These are phyloP conservation scores for Ehretia macrophylla DNA, from an alignment of 257 asterid species.

Conservation along the genomic window DNA sequence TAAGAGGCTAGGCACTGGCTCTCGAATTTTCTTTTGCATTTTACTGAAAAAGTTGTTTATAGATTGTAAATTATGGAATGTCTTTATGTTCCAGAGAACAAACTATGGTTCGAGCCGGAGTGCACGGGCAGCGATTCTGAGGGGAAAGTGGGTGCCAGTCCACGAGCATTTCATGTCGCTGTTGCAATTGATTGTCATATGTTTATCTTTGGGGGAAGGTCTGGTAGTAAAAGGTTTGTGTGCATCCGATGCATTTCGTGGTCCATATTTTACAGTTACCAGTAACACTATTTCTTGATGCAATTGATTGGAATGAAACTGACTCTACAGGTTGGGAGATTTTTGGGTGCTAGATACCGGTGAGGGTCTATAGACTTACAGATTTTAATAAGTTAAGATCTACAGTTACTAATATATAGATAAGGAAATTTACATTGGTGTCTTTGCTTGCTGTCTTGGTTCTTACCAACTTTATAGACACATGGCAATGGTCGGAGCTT, in stretches of 20 bases:
- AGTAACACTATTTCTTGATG: not conserved
- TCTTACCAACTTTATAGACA: conserved; percentile 39
- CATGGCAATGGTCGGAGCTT: conserved; percentile 99
- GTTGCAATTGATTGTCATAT: conserved; percentile 88
- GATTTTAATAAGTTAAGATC: conserved; percentile 8
- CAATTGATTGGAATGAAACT: conserved; percentile 6
- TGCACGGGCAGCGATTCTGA: conserved; percentile 82
- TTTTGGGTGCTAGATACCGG: conserved; percentile 99
- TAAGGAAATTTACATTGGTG: conserved; percentile 12
- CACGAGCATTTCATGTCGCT: conserved; percentile 90
- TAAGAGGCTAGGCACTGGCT: not conserved
- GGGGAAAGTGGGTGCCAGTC: conserved; percentile 74
- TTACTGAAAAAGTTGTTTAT: not conserved
- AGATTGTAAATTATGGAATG: not conserved
- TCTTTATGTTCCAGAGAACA: conserved; percentile 57
- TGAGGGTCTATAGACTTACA: conserved; percentile 24
- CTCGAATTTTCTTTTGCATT: too few relatives aligned
- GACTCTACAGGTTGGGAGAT: conserved; percentile 79
- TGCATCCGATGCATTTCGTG: conserved; percentile 1
- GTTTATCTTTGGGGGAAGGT: conserved; percentile 96
- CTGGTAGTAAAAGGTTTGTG: conserved; percentile 73
- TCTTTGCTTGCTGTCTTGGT: conserved; percentile 7
- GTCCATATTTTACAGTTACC: not conserved
- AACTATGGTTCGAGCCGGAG: conserved; percentile 86
- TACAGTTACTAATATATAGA: not conserved